phyloP scores from a whole-genome alignment of 2,329 filamentous ascomycete species.

The Calonectria pseudoturangicola region DNA sequence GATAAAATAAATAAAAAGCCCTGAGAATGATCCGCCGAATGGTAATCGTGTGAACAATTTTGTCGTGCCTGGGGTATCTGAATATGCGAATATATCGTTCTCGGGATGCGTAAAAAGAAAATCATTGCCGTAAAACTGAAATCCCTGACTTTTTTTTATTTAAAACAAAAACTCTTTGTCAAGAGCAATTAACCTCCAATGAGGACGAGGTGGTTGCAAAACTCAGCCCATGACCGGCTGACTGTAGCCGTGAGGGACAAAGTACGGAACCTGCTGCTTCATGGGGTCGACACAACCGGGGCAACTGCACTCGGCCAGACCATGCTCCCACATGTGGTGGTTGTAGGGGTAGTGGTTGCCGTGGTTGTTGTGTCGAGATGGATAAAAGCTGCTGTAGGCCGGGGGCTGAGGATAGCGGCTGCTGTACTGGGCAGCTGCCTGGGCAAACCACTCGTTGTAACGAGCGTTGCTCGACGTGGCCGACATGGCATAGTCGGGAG shows the following conservation, averaged over 20 bases:
- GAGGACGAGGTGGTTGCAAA: conserved; percentile 42
- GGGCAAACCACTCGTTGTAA: conserved; percentile 76
- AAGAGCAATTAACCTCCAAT: conserved; percentile 49
- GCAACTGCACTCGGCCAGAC: conserved; percentile 70
- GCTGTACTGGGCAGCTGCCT: conserved; percentile 65
- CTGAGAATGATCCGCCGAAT: conserved; percentile 55
- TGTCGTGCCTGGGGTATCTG: conserved; percentile 64
- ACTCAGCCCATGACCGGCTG: conserved; percentile 74
- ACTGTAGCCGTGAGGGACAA: conserved; percentile 68
- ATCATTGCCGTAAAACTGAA: conserved; percentile 59
- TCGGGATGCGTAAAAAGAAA: conserved; percentile 57
- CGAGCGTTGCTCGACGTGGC: conserved; percentile 72
- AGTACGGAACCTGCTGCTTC: conserved; percentile 70
- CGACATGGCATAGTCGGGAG: conserved; percentile 75
- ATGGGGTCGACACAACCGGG: conserved; percentile 65
- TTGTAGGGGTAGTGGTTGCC: conserved; percentile 67
- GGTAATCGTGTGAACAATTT: conserved; percentile 57
- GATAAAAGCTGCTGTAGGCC: conserved; percentile 63
- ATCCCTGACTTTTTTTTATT: conserved; percentile 53
- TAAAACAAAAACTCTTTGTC: conserved; percentile 45
- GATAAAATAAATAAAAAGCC: conserved; percentile 44
- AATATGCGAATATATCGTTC: conserved; percentile 60
- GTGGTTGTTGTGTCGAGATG: conserved; percentile 64
- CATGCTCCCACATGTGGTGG: conserved; percentile 71
- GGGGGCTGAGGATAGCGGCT: conserved; percentile 66